Base-by-base conservation (phyloP, 2,329 filamentous ascomycete genomes). In the Shiraia bambusicola region DNA sequence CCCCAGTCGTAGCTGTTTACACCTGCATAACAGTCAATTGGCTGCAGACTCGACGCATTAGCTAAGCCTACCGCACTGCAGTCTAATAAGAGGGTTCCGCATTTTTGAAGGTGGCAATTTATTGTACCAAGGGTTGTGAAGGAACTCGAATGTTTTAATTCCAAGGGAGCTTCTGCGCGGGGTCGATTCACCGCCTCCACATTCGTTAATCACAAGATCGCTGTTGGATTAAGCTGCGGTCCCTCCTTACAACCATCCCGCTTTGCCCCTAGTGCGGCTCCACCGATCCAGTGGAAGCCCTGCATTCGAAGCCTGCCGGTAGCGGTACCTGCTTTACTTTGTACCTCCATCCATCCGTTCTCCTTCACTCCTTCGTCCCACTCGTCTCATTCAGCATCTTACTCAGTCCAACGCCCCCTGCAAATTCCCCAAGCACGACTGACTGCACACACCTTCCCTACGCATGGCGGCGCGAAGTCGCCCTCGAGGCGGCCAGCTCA, bases 1-100 rank as follows among this genome's bases (percentile, higher is more conserved):
- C 82, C 93, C 93, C 93, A 98, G 75, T 96, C 93, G 69, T 98
- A 98, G 71, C 91, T 96, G 72, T 97, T 97, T 65, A 95, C 89
- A 64, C 92, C 93, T 86, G 49, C n/a, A 45, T 39, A n/a, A 55
- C 40, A 49, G 53, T 63, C 55, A 63, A 57, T 43, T 40, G 12
- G 24, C 6, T 33, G 22, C 2, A 9, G 6, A 25, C n/a, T 22
- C 12, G 5, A 4, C 13, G 29, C 9, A 57, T 69, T 27, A 5
- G 13, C 13, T 15, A 13, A 14, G 26, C 50, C 48, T 68, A 84
- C 81, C 81, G 74, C 87, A 91, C 69, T 87, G 84, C 54, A 97
- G 82, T 57, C 89, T 83, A 67, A 95, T 79, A 38, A 97, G 75
- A 61, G 92, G 91, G 48, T 93, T 82, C 38, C 65, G 61, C 55